Evolutionary conservation across 2,329 filamentous ascomycete species (phyloP).

Genomic region (Fusarium sororula): DNA sequence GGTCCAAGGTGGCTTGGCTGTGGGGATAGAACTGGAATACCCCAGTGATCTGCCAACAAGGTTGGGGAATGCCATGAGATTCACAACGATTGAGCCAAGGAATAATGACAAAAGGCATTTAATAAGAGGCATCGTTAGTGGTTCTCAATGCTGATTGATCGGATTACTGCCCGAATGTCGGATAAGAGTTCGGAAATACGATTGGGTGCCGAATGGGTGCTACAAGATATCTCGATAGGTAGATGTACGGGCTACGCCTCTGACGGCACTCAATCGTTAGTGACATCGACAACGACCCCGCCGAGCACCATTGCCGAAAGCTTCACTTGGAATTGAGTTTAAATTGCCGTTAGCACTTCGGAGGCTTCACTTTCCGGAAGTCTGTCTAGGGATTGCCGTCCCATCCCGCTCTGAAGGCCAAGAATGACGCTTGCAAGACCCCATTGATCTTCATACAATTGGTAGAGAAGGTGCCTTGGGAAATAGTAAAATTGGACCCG

Average conservation of each 20-base stretch:
- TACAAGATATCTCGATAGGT: too few relatives aligned
- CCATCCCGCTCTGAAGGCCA: not conserved
- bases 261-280: not conserved
- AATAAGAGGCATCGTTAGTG: too few relatives aligned
- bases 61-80: not conserved
- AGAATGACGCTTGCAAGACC: not conserved
- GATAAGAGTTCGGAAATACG: not conserved
- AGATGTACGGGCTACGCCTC: not conserved
- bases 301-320: not conserved
- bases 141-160: not conserved
- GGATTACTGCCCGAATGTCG: not conserved
- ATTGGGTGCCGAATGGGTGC: not conserved
- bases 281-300: not conserved
- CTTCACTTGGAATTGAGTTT: not conserved
- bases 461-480: not conserved
- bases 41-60: not conserved
- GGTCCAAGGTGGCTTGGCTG: not conserved
- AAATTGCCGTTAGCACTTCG: not conserved
- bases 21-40: not conserved
- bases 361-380: not conserved
- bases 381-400: not conserved
- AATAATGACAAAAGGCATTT: not conserved
- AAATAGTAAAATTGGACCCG: not conserved
- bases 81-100: not conserved
- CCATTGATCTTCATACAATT: not conserved